These are phyloP conservation scores for Chrysoporthe deuterocubensis DNA, from an alignment of 2,329 filamentous ascomycete genomes.

Conservation along the genomic window DNA sequence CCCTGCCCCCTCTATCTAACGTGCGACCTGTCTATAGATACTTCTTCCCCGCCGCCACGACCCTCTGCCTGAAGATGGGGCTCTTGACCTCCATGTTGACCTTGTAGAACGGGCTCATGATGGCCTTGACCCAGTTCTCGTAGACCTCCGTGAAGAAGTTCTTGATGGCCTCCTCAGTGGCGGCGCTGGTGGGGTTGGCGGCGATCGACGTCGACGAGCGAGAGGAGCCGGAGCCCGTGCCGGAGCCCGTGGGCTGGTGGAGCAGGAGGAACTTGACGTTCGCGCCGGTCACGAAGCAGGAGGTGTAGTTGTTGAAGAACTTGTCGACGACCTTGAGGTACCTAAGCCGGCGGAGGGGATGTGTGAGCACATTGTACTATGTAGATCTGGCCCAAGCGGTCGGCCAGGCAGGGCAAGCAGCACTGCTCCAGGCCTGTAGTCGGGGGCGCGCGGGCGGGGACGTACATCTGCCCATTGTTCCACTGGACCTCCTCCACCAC, in stretches of 20 bases:
- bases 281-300: slow-evolving; percentile 89
- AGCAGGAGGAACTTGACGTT: slow-evolving; percentile 95
- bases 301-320: slow-evolving; percentile 95
- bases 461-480: slow-evolving; percentile 81
- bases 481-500: slow-evolving; percentile 97
- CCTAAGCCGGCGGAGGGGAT: slow-evolving; percentile 49
- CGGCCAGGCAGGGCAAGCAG: neutral
- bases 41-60: slow-evolving; percentile 88
- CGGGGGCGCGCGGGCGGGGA: slow-evolving; percentile 16
- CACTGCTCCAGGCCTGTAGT: neutral
- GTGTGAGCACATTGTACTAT: neutral
- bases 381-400: neutral
- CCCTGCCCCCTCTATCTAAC: neutral
- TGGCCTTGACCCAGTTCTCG: slow-evolving; percentile 94
- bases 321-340: slow-evolving; percentile 97
- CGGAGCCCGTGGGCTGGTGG: slow-evolving; percentile 71
- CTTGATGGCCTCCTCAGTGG: slow-evolving; percentile 93
- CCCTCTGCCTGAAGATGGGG: slow-evolving; percentile 80
- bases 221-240: slow-evolving; percentile 37
- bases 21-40: slow-evolving; percentile 65
- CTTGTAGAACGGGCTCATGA: slow-evolving; percentile 95
- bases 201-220: slow-evolving; percentile 72
- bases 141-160: slow-evolving; percentile 96
- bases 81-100: slow-evolving; percentile 85
- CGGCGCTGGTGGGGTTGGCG: slow-evolving; percentile 83